Percentiles rank a stretch among this genome's conserved stretches.
phyloP scores from a whole-genome alignment of 2,329 filamentous ascomycete genomes.

The Raffaelea arxii region DNA sequence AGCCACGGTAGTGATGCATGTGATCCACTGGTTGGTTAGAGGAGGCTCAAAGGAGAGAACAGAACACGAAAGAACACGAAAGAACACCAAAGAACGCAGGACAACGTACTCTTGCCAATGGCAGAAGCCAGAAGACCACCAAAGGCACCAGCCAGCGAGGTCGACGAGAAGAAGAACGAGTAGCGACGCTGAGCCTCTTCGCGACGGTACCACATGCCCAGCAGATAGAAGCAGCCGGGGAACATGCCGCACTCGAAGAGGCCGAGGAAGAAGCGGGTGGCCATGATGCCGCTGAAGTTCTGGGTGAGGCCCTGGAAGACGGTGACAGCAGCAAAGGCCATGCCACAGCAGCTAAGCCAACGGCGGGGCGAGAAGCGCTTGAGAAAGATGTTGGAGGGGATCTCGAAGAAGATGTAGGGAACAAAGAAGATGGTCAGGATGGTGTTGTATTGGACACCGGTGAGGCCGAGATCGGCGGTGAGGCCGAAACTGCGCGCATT shows the following conservation, averaged over 20 bases:
- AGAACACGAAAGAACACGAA: too few species aligned
- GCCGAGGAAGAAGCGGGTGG: conserved; percentile 27
- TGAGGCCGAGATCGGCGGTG: conserved; percentile 50
- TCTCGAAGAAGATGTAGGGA: conserved; percentile 63
- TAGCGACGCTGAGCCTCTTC: conserved; percentile 84
- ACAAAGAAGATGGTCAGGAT: conserved; percentile 72
- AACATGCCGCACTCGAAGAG: conserved; percentile 57
- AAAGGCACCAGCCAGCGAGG: conserved; percentile 72
- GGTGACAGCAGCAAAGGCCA: conserved; percentile 46
- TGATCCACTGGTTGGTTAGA: conserved; percentile 45
- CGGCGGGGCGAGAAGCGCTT: conserved; percentile 57
- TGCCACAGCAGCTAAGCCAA: conserved; percentile 72
- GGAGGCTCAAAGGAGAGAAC: too few species aligned
- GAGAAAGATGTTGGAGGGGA: conserved; percentile 63
- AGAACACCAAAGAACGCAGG: conserved; percentile 7
- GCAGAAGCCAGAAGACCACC: conserved; percentile 76
- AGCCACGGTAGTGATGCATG: conserved; percentile 56
- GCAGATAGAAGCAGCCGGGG: conserved; percentile 63
- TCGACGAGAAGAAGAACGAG: conserved; percentile 85
- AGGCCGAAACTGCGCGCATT: conserved; percentile 63
- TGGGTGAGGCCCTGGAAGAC: conserved; percentile 22
- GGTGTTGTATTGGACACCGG: conserved; percentile 52
- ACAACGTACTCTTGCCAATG: conserved; percentile 60
- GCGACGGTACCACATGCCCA: conserved; percentile 85
- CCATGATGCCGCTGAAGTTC: conserved; percentile 23